Conservation (phyloP, 495 filamentous ascomycete genomes). For the Neurospora sp. region DNA sequence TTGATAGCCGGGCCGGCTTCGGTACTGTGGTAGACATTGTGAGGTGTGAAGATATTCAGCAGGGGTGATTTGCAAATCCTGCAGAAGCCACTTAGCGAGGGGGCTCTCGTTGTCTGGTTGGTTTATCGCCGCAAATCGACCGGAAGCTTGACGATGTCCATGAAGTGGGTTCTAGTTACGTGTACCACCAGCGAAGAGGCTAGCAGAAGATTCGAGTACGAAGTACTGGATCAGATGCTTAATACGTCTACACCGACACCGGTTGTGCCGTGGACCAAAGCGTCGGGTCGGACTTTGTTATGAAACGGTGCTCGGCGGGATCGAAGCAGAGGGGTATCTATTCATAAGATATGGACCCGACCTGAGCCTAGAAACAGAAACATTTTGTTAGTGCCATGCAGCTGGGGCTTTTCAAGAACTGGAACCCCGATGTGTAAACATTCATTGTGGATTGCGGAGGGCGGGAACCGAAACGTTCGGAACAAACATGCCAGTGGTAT, state of each 20-base stretch:
- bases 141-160: constrained; percentile 5
- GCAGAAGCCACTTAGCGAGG: neutral
- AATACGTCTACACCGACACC: neutral
- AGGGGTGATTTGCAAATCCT: neutral
- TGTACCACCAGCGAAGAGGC: neutral
- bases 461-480: neutral
- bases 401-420: neutral
- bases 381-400: neutral
- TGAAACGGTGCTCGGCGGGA: neutral
- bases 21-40: constrained; percentile 56
- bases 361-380: neutral
- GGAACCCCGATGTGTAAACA: neutral
- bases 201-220: neutral
- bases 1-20: constrained; percentile 49
- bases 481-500: neutral
- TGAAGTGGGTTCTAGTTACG: constrained; percentile 3
- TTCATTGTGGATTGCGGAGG: neutral
- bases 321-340: neutral
- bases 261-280: neutral
- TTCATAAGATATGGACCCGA: neutral
- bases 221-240: neutral
- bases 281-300: neutral
- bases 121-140: constrained; percentile 1
- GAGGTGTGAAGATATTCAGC: neutral
- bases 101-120: neutral